Evolutionary conservation across 1,139 yeast species (phyloP), one percentile per base, ranked within the genome.

Genomic region (Petasospora rhodanensis): DNA sequence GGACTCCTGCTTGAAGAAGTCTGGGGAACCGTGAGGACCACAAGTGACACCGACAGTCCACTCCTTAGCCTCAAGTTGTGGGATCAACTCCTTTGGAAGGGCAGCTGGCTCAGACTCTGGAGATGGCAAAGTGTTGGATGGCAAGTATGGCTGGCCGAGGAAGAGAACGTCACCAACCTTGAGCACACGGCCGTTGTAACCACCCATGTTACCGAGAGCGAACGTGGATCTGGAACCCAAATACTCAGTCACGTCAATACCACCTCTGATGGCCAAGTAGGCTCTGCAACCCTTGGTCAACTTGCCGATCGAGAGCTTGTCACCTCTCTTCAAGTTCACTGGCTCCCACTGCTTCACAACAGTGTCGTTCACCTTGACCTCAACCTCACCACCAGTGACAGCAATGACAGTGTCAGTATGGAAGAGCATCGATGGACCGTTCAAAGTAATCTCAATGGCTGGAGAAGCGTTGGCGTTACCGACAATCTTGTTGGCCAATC

Each of bases 21-120:
- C 97, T 17, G 97, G 97, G 7, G 96, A 77, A 2, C 97, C 97
- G 57, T 91, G 97, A 19, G 97, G 97, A 35, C 97, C 98, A 60
- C 94, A 81, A 17, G 95, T 85, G 29, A 87, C 96, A 51, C 89
- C 96, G 43, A 91, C 89, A 33, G 64, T 63, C 97, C 97, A 91
- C 28, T 72, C 69, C 44, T 74, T 77, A 28, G 67, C 59, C 13
- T 42, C 45, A 9, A 59, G 35, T 41, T 76, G 73, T 8, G 63
- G 54, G 20, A 95, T 93, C 52, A 85, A 62, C 5, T 71, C 56
- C 33, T 55, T 47, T 24, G 93, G 84, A 36, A 77, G 66, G 2
- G 70, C 49, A 14, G 58, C 48, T 31, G 95, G 95, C 37, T 65
- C 78, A 14, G 77, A 62, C 36, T 72, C 68, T 23, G 95, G 94